These are phyloP conservation scores for Allium sativum DNA, from an alignment of 106 monocot species.

Conservation along the genomic window DNA sequence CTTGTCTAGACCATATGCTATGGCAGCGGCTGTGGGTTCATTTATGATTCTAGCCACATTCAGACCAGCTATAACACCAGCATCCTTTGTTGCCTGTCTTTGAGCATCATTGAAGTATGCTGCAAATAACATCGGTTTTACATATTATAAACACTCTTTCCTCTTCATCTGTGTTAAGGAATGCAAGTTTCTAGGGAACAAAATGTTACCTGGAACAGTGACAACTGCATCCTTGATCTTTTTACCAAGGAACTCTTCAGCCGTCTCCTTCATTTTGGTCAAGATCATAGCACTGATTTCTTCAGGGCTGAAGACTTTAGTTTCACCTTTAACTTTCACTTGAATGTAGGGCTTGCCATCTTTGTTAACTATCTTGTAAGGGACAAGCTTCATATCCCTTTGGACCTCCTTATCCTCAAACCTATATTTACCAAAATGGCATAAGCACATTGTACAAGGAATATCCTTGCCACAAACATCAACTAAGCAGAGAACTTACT, in stretches of 20 bases:
- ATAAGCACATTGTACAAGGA: no score
- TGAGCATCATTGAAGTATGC: constrained; percentile 19
- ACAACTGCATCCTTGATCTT: constrained; percentile 61
- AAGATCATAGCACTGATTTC: constrained; percentile 64
- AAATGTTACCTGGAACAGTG: constrained; percentile 44
- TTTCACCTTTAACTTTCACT: constrained; percentile 49
- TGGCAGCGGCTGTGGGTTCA: constrained; percentile 14
- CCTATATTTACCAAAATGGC: background rate
- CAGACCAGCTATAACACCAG: constrained; percentile 8
- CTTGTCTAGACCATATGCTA: constrained; percentile 14
- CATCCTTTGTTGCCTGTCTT: constrained; percentile 15
- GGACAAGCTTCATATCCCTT: constrained; percentile 25
- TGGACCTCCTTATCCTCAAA: constrained; percentile 29
- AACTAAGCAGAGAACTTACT: constrained; percentile 29
- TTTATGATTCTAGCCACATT: constrained; percentile 12
- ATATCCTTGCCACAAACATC: constrained; percentile 33
- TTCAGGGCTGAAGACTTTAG: constrained; percentile 58
- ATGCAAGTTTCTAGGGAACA: no score
- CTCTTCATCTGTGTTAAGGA: no score
- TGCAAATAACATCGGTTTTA: background rate
- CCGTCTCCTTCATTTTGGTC: constrained; percentile 61
- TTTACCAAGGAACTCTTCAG: constrained; percentile 61
- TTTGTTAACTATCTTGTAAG: constrained; percentile 27
- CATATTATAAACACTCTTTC: no score
- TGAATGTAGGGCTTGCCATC: constrained; percentile 45